phyloP scores from a whole-genome alignment of 768 basidiomycete genomes.

The Panus rudis region DNA sequence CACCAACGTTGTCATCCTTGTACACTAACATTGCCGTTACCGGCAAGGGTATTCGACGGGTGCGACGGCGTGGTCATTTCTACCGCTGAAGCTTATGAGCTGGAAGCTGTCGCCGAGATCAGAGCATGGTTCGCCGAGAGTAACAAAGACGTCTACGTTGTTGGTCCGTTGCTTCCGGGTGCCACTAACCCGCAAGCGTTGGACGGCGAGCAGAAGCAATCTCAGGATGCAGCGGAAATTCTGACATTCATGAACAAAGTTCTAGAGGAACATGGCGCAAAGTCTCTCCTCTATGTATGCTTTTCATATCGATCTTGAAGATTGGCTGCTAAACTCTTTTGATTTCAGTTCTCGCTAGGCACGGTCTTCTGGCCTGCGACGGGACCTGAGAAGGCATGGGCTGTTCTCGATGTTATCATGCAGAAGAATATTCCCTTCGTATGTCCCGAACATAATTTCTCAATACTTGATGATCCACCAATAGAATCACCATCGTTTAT shows the following conservation, averaged over 20 bases:
- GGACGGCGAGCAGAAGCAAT: constrained; percentile 7
- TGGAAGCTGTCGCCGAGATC: constrained; percentile 4
- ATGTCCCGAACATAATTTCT: neutral
- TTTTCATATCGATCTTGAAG: neutral
- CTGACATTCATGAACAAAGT: constrained; percentile 10
- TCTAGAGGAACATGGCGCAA: constrained; percentile 10
- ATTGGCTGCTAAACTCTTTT: neutral
- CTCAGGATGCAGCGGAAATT: constrained; percentile 8
- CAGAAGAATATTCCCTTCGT: constrained; percentile 19
- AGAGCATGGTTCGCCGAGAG: constrained; percentile 12
- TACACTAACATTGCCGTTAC: too few species aligned
- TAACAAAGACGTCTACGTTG: constrained; percentile 6
- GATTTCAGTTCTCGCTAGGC: constrained; percentile 16
- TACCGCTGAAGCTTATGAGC: constrained; percentile 13
- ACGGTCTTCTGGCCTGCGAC: constrained; percentile 17
- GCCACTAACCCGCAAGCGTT: neutral
- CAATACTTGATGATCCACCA: neutral
- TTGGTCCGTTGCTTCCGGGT: constrained; percentile 14
- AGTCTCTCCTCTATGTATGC: constrained; percentile 17
- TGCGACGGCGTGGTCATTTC: constrained; percentile 14
- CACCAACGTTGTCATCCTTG: too few species aligned
- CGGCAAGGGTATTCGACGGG: neutral
- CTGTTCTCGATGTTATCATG: constrained; percentile 18
- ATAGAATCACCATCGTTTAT: too few species aligned
- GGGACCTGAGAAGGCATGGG: constrained; percentile 17